These are phyloP conservation scores for Rhynchospora breviuscula DNA, from an alignment of 176 grass and related monocot species.

Conservation along the genomic window DNA sequence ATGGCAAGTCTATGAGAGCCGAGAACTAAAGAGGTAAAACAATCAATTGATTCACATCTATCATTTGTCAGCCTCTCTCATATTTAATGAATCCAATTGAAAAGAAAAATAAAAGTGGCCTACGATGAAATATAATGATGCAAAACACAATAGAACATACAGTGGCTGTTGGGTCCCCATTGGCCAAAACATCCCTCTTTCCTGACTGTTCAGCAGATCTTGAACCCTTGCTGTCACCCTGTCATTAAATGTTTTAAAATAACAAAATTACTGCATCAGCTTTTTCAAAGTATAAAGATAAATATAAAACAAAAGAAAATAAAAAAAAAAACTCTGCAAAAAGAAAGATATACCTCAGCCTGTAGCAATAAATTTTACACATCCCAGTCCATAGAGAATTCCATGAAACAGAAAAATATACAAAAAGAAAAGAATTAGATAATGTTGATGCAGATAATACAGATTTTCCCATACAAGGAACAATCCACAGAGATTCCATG, in stretches of 20 bases:
- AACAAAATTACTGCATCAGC: not conserved
- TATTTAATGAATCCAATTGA: not conserved
- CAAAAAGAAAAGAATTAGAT: not conserved
- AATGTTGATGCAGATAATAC: not conserved
- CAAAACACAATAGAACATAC: slow-evolving; percentile 32
- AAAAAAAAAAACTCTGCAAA: not conserved
- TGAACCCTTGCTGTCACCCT: slow-evolving; percentile 61
- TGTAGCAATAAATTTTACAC: slow-evolving; percentile 14
- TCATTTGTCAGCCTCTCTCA: not conserved
- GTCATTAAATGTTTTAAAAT: slow-evolving; percentile 5
- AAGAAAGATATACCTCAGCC: slow-evolving; percentile 19
- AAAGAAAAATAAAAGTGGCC: not conserved
- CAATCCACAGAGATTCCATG: not conserved
- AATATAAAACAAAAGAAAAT: not conserved
- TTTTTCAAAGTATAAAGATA: not conserved
- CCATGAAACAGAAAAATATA: not conserved
- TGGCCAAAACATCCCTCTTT: slow-evolving; percentile 46
- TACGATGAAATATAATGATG: not conserved
- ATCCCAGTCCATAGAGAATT: not conserved
- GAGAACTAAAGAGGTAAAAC: not conserved
- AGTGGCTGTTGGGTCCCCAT: slow-evolving; percentile 36
- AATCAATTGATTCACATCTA: not conserved
- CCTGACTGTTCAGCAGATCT: slow-evolving; percentile 44
- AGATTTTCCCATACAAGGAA: not conserved
- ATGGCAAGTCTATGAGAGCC: not conserved